Conservation (phyloP, 2,329 filamentous ascomycete species). For the Thermoascus crustaceus region DNA sequence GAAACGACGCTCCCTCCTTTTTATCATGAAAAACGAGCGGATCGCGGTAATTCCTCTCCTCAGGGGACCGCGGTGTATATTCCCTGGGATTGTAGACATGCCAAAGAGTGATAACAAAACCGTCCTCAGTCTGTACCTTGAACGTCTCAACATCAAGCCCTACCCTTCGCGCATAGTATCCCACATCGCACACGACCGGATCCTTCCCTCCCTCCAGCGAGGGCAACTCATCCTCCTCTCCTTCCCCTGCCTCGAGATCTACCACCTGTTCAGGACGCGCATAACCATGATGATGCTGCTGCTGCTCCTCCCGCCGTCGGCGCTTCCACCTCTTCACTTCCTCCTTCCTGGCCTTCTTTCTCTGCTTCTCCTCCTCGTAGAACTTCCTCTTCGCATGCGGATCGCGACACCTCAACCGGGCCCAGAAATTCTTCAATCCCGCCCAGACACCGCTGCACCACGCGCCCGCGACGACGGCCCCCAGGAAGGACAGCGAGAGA, state of each 20-base stretch:
- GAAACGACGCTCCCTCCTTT: constrained; percentile 19
- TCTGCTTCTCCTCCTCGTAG: constrained; percentile 60
- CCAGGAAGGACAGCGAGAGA: constrained; percentile 68
- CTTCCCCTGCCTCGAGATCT: constrained; percentile 13
- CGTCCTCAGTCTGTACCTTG: constrained; percentile 85
- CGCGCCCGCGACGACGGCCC: constrained; percentile 66
- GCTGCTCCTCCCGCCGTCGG: constrained; percentile 30
- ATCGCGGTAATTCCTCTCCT: constrained; percentile 39
- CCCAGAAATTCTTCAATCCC: constrained; percentile 42
- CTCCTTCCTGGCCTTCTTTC: constrained; percentile 49
- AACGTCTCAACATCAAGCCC: constrained; percentile 79
- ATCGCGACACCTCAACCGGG: constrained; percentile 51
- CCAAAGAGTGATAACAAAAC: constrained; percentile 82
- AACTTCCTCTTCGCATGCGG: constrained; percentile 59
- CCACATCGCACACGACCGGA: constrained; percentile 66
- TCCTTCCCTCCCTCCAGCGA: constrained; percentile 76
- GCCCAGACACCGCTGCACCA: constrained; percentile 58
- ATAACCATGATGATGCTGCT: constrained; percentile 28
- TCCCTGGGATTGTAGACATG: constrained; percentile 81
- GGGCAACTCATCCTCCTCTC: constrained; percentile 46
- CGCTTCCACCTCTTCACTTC: constrained; percentile 56
- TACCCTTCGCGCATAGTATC: constrained; percentile 79
- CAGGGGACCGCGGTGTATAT: constrained; percentile 49
- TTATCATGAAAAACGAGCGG: constrained; percentile 54
- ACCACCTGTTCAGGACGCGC: constrained; percentile 38